These are phyloP conservation scores for Scheffersomyces spartinae DNA, from an alignment of 805 yeast species.

Conservation along the genomic window DNA sequence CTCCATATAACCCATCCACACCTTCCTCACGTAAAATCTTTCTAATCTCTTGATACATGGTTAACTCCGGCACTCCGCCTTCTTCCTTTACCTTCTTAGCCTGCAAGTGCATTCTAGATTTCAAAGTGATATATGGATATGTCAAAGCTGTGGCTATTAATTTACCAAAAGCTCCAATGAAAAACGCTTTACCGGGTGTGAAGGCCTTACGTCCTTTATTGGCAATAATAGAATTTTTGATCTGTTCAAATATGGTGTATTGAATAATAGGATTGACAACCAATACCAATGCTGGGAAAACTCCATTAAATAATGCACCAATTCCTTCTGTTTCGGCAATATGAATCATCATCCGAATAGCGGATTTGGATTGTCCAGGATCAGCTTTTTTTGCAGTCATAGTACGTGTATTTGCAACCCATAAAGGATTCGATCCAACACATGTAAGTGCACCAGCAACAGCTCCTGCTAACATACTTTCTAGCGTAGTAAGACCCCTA, in stretches of 20 bases:
- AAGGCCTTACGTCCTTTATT: constrained; percentile 37
- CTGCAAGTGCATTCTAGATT: constrained; percentile 74
- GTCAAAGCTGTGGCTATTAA: constrained; percentile 81
- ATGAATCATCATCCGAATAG: constrained; percentile 46
- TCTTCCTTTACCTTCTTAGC: constrained; percentile 18
- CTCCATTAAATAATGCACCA: constrained; percentile 67
- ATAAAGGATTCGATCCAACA: constrained; percentile 73
- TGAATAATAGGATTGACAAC: constrained; percentile 87
- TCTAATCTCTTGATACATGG: constrained; percentile 40
- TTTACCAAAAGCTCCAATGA: constrained; percentile 84
- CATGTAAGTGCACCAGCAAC: constrained; percentile 83
- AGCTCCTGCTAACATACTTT: constrained; percentile 69
- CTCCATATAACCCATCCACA: constrained; percentile 65
- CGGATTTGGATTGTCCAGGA: constrained; percentile 22
- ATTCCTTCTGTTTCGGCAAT: constrained; percentile 66
- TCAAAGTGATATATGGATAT: constrained; percentile 84
- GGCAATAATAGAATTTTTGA: constrained; percentile 53
- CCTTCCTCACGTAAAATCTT: constrained; percentile 65
- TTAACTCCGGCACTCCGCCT: constrained; percentile 8
- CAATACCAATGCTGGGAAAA: constrained; percentile 75
- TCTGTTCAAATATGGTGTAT: constrained; percentile 83
- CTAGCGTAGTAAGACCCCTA: constrained; percentile 43
- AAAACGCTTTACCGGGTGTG: constrained; percentile 67
- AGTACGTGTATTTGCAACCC: constrained; percentile 91
- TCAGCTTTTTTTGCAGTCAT: constrained; percentile 40